Conservation (phyloP, 768 basidiomycete species). For the Naganishia vaughanmartiniae region DNA sequence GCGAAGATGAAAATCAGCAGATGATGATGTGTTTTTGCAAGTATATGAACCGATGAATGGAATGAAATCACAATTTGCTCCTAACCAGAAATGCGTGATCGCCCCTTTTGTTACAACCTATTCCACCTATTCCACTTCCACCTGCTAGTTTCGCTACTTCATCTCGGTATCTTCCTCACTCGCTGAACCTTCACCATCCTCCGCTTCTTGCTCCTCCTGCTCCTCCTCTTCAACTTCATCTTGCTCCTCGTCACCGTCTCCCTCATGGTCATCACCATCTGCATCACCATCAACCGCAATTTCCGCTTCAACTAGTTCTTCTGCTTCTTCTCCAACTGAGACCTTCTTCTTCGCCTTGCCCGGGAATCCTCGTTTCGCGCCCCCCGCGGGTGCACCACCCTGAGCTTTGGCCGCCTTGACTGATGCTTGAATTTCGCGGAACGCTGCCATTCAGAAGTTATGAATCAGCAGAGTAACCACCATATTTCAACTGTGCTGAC, state of each 20-base stretch:
- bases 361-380: conserved; percentile 11
- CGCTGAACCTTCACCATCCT: not conserved
- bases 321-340: not conserved
- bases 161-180: conserved; percentile 10
- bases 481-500: not conserved
- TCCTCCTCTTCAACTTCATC: conserved; percentile 14
- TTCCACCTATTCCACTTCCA: too few relatives aligned
- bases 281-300: not conserved
- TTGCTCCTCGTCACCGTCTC: conserved; percentile 4
- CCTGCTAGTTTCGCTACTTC: not conserved
- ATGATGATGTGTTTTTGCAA: too few relatives aligned
- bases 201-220: not conserved
- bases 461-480: not conserved
- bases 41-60: not conserved
- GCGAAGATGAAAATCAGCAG: not conserved
- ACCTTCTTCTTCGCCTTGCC: not conserved
- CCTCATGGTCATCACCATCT: conserved; percentile 5
- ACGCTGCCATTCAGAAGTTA: not conserved
- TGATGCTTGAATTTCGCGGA: not conserved
- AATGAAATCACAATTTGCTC: not conserved
- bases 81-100: not conserved
- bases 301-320: conserved; percentile 8
- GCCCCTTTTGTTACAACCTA: conserved; percentile 8
- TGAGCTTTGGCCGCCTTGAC: conserved; percentile 6
- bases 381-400: not conserved